Evolutionary conservation across 306 rosid genomes (phyloP).

Genomic region (Cicer chorassanicum): DNA sequence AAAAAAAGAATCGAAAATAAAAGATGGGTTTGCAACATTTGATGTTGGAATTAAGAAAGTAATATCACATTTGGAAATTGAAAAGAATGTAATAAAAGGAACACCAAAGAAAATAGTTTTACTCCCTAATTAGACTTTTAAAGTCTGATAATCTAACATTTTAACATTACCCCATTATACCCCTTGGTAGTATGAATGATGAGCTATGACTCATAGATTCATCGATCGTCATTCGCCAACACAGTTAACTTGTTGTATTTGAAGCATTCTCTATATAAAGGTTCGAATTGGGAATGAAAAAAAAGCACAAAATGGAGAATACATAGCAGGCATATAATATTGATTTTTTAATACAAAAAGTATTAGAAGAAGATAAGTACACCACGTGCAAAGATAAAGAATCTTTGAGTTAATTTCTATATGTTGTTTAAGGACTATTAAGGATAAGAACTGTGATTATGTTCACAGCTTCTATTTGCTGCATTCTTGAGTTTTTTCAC

Average conservation of each 20-base stretch:
- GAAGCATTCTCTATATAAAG: slow-evolving; percentile 13
- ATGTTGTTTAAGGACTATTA: background rate
- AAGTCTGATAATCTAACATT: no score
- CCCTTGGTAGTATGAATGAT: background rate
- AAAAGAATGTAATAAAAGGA: slow-evolving; percentile 6
- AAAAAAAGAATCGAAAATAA: background rate
- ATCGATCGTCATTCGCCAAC: background rate
- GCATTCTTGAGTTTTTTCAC: background rate
- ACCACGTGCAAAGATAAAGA: background rate
- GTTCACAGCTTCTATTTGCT: background rate
- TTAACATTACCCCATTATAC: no score
- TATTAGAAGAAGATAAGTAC: background rate
- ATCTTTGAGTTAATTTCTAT: background rate
- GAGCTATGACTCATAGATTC: background rate
- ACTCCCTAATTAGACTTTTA: no score
- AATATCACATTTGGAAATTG: background rate
- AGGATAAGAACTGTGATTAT: background rate
- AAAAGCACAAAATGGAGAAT: background rate
- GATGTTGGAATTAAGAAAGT: slow-evolving; percentile 13
- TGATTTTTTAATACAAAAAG: background rate
- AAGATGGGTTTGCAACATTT: slow-evolving; percentile 7
- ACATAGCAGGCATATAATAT: background rate
- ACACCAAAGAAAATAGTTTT: background rate
- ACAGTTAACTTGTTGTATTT: background rate
- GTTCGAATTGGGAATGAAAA: background rate